Evolutionary conservation across 805 yeast species (phyloP).

Genomic region (Metschnikowia peoriensis): DNA sequence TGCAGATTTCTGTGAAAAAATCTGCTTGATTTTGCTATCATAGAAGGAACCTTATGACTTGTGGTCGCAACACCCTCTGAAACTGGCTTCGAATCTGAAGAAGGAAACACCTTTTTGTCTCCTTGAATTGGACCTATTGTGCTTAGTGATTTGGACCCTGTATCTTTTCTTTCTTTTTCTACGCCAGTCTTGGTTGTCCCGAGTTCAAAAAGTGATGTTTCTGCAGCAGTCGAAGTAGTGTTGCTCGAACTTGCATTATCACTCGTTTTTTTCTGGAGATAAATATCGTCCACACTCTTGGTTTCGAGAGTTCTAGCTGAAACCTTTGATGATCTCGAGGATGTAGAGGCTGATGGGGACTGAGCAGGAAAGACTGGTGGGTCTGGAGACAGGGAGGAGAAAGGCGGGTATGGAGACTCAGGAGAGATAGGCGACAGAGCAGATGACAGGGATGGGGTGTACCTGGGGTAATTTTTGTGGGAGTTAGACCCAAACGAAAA

Average conservation of each 20-base stretch:
- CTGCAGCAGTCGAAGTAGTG: background rate
- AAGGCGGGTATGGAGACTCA: background rate
- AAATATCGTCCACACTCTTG: background rate
- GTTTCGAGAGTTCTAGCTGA: background rate
- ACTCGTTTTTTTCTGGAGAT: background rate
- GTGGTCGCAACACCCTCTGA: background rate
- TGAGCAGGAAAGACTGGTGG: background rate
- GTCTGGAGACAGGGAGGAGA: background rate
- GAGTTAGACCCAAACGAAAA: background rate
- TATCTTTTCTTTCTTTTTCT: background rate
- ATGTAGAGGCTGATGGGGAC: background rate
- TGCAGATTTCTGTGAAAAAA: slow-evolving; percentile 13
- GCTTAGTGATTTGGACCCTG: background rate
- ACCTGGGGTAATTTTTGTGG: background rate
- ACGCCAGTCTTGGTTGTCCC: background rate
- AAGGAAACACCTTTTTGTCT: background rate
- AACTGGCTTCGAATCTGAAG: background rate
- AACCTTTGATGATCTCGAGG: background rate
- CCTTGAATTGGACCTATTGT: background rate
- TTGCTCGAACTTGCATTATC: background rate
- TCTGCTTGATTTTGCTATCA: slow-evolving; percentile 16
- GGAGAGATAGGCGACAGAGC: slow-evolving; percentile 1
- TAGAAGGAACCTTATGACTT: slow-evolving; percentile 10
- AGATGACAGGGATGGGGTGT: background rate
- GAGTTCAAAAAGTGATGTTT: background rate